phyloP scores from a whole-genome alignment of 2,329 filamentous ascomycete genomes.

The Blastomyces emzantsi region DNA sequence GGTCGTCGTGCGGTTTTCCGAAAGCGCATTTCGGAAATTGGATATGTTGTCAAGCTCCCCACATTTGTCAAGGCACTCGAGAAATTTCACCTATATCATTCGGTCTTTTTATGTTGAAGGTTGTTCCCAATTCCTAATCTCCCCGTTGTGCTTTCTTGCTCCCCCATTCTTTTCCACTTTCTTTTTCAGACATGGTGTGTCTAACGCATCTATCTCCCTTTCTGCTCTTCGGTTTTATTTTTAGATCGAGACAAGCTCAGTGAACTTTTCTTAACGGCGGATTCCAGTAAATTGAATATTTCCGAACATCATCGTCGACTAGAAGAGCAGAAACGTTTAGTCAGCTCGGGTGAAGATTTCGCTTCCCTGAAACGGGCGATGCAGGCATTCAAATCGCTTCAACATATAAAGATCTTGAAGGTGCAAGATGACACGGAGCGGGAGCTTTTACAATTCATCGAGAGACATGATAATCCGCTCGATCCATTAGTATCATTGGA shows the following conservation, averaged over 20 bases:
- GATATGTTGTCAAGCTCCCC: conserved; percentile 40
- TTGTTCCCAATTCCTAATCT: conserved; percentile 17
- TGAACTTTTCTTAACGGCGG: conserved; percentile 15
- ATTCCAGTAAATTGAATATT: conserved; percentile 16
- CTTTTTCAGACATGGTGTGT: conserved; percentile 1
- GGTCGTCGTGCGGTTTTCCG: conserved; percentile 44
- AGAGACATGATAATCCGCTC: conserved; percentile 37
- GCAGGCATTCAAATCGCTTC: conserved; percentile 49
- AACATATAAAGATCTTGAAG: conserved; percentile 56
- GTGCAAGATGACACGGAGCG: conserved; percentile 53
- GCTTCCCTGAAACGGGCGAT: conserved; percentile 47
- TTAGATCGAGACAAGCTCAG: conserved; percentile 17
- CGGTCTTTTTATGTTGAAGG: conserved; percentile 47
- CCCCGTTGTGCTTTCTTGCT: neutral
- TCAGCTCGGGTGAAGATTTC: conserved; percentile 44
- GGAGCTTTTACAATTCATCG: conserved; percentile 45
- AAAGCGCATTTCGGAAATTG: conserved; percentile 39
- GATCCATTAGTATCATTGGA: conserved; percentile 44
- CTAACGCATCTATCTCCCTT: conserved; percentile 9
- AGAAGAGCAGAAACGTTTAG: conserved; percentile 37
- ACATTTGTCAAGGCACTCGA: conserved; percentile 42
- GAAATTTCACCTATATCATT: conserved; percentile 47
- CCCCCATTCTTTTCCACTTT: neutral
- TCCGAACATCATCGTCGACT: conserved; percentile 25
- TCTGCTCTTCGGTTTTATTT: conserved; percentile 8